Evolutionary conservation across 306 rosid genomes (phyloP).

Genomic region (Corylus americana): DNA sequence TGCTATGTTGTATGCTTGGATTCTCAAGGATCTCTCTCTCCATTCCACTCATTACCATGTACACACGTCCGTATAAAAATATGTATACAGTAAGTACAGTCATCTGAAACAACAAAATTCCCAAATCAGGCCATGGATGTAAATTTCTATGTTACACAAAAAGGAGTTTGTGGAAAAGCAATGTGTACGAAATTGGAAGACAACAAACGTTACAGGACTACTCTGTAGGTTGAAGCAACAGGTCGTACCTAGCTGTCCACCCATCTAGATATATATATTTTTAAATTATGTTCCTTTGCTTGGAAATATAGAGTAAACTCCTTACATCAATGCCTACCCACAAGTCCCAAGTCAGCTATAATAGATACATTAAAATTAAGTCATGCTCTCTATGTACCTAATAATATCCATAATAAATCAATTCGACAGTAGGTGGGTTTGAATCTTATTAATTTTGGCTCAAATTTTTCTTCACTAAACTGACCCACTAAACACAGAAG

Average conservation of each 20-base stretch:
- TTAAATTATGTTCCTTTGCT: not conserved
- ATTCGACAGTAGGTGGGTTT: not conserved
- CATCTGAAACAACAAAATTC: constrained; percentile 55
- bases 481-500: not conserved
- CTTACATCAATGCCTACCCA: not conserved
- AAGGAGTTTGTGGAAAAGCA: not conserved
- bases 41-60: constrained; percentile 95
- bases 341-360: not conserved
- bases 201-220: not conserved
- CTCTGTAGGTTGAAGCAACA: not conserved
- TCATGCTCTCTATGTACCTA: not conserved
- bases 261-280: not conserved
- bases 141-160: not conserved
- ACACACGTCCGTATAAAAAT: constrained; percentile 87
- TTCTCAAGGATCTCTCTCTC: constrained; percentile 71
- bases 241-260: not conserved
- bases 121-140: constrained; percentile 10
- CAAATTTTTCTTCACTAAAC: not conserved
- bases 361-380: not conserved
- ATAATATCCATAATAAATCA: not conserved
- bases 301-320: not conserved
- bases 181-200: not conserved
- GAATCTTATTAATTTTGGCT: not conserved
- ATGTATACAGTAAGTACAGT: constrained; percentile 82
- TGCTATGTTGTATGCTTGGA: constrained; percentile 56